Percentiles rank a stretch among this genome's conserved stretches.
Evolutionary conservation across 306 rosid species (phyloP).

Genomic region (Quercus parvula): DNA sequence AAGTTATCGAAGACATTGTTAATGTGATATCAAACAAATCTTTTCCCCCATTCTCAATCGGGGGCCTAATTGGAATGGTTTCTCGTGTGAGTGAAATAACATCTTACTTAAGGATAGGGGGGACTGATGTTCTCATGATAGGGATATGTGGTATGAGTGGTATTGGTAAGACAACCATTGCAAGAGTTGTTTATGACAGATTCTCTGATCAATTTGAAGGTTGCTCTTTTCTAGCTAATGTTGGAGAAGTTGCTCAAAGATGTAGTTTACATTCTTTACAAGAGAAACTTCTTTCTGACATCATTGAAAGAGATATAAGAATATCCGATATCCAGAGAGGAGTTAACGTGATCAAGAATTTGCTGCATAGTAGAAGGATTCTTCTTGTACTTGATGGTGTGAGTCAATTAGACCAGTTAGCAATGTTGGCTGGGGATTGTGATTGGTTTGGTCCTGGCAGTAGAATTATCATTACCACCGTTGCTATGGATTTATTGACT

Average conservation of each 20-base stretch:
- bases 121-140: neutral
- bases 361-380: neutral
- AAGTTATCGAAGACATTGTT: too few relatives aligned
- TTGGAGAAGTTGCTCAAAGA: constrained; percentile 3
- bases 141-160: constrained; percentile 15
- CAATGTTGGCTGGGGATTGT: constrained; percentile 14
- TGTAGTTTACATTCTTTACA: constrained; percentile 10
- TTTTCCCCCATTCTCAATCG: too few relatives aligned
- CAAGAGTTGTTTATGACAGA: neutral
- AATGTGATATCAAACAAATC: too few relatives aligned
- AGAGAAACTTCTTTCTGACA: neutral
- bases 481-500: constrained; percentile 15
- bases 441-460: constrained; percentile 36
- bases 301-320: neutral
- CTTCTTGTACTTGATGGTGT: constrained; percentile 24
- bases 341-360: neutral
- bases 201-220: neutral
- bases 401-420: constrained; percentile 18
- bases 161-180: constrained; percentile 12
- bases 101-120: neutral
- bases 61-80: neutral
- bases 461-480: constrained; percentile 33
- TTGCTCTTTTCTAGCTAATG: neutral
- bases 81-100: neutral
- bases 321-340: neutral